A percentile compares a stretch with the other conserved stretches of the same genome.
Evolutionary conservation across 1,139 yeast genomes (phyloP).

Genomic region (Pichia norvegensis): DNA sequence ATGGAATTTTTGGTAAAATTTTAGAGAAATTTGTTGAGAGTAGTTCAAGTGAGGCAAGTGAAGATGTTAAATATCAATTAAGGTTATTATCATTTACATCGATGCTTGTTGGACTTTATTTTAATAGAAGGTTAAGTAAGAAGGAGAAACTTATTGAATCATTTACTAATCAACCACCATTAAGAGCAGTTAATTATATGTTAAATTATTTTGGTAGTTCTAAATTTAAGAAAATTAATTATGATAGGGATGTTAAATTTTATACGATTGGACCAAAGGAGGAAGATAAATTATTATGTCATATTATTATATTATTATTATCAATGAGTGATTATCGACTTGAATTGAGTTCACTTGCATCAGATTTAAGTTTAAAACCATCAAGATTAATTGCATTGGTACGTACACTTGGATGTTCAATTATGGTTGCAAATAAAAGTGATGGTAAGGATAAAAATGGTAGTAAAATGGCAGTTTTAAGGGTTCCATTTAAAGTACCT

Average conservation of each 20-base stretch:
- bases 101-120: conserved; percentile 69
- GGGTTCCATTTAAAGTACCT: conserved; percentile 87
- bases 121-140: conserved; percentile 55
- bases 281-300: conserved; percentile 81
- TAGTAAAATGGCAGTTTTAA: conserved; percentile 73
- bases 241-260: conserved; percentile 59
- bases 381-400: conserved; percentile 61
- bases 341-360: conserved; percentile 74
- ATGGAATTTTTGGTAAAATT: conserved; percentile 8
- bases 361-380: conserved; percentile 78
- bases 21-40: conserved; percentile 1
- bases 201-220: conserved; percentile 6
- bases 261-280: conserved; percentile 76
- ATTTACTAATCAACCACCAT: conserved; percentile 70
- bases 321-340: conserved; percentile 71
- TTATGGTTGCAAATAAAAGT: conserved; percentile 66
- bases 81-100: conserved; percentile 75
- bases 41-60: conserved; percentile 1
- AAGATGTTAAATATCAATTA: conserved; percentile 29
- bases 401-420: conserved; percentile 74
- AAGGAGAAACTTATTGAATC: conserved; percentile 56
- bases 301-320: conserved; percentile 61
- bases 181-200: conserved; percentile 63
- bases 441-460: conserved; percentile 73
- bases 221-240: conserved; percentile 50